These are phyloP conservation scores for Spergularia azorica DNA, from an alignment of 179 eudicot genomes.

Conservation along the genomic window DNA sequence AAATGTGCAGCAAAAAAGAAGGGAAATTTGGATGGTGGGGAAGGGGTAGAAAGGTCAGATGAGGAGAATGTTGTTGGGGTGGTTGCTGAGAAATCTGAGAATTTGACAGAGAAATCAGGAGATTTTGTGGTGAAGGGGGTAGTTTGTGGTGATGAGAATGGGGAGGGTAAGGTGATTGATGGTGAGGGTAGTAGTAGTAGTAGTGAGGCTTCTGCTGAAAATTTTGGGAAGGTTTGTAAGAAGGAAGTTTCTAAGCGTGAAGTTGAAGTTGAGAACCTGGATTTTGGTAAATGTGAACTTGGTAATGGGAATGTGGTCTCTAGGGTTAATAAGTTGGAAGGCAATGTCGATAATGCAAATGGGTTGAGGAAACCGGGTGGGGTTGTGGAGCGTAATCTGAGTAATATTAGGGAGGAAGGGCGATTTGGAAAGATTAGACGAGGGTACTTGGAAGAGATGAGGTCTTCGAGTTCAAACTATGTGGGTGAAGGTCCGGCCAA, in stretches of 20 bases:
- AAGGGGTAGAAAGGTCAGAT: conserved; percentile 43
- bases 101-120: conserved; percentile 38
- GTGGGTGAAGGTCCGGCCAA: conserved; percentile 50
- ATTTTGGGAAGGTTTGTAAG: not conserved
- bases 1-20: conserved; percentile 59
- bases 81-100: conserved; percentile 41
- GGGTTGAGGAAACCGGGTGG: conserved; percentile 38
- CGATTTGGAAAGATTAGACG: conserved; percentile 39
- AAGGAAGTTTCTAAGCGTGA: not conserved
- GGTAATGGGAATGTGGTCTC: conserved; percentile 24
- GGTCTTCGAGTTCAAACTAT: conserved; percentile 39
- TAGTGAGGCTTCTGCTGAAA: not conserved
- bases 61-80: conserved; percentile 45
- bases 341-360: conserved; percentile 34
- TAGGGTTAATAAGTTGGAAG: conserved; percentile 33
- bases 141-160: conserved; percentile 31
- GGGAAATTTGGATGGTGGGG: conserved; percentile 41
- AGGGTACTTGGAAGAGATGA: conserved; percentile 41
- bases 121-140: conserved; percentile 35
- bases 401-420: conserved; percentile 41
- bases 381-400: conserved; percentile 35
- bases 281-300: conserved; percentile 17
- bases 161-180: conserved; percentile 33
- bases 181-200: conserved; percentile 19
- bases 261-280: conserved; percentile 31